phyloP scores from a whole-genome alignment of 2,329 filamentous ascomycete species.

The Arthrobotrys sphaeroides region DNA sequence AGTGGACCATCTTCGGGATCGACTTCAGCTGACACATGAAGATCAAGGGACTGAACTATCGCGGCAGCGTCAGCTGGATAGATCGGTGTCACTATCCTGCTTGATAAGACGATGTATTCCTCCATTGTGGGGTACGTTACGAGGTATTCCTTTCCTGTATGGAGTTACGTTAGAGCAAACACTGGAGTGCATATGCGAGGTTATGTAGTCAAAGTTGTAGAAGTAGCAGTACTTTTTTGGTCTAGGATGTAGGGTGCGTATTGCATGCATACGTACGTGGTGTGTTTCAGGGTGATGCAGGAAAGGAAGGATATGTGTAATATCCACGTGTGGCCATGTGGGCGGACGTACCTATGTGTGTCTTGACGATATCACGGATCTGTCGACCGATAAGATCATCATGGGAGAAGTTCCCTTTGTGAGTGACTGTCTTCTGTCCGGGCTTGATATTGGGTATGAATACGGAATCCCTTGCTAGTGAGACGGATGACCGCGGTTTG shows the following conservation, averaged over 20 bases:
- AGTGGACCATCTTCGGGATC: constrained; percentile 64
- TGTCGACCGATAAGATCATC: constrained; percentile 72
- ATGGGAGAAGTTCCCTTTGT: constrained; percentile 66
- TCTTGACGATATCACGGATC: constrained; percentile 69
- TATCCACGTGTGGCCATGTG: no score
- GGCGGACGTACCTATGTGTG: constrained; percentile 63
- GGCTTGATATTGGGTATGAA: constrained; percentile 60
- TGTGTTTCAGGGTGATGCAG: constrained; percentile 35
- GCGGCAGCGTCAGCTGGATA: constrained; percentile 79
- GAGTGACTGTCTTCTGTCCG: constrained; percentile 60
- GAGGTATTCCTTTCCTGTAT: constrained; percentile 62
- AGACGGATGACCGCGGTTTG: constrained; percentile 19
- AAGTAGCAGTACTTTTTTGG: neutral
- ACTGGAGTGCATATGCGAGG: neutral
- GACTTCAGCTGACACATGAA: constrained; percentile 66
- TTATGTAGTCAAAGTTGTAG: neutral
- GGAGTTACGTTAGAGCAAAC: constrained; percentile 10
- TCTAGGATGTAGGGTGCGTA: constrained; percentile 5
- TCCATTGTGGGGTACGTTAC: constrained; percentile 74
- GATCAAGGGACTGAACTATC: constrained; percentile 79
- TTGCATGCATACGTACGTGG: constrained; percentile 31
- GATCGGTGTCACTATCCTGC: constrained; percentile 79
- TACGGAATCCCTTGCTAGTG: constrained; percentile 20
- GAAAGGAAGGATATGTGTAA: constrained; percentile 3
- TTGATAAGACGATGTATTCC: constrained; percentile 75